These are phyloP conservation scores for Apostasia shenzhenica DNA, from an alignment of 106 monocot species.

Conservation along the genomic window DNA sequence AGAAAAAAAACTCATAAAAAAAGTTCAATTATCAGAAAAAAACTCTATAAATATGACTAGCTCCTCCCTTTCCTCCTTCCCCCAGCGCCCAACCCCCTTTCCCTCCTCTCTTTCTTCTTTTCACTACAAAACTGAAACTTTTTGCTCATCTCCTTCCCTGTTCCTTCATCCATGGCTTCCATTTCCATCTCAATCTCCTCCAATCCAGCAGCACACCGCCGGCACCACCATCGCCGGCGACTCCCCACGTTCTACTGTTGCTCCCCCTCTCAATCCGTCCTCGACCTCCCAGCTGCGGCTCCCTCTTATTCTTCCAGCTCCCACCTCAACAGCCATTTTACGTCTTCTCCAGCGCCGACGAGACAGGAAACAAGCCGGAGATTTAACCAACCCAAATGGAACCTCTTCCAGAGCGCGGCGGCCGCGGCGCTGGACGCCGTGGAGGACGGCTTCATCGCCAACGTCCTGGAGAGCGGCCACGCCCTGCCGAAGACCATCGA, in stretches of 20 bases:
- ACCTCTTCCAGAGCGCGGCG: neutral
- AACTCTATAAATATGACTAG: too few species aligned
- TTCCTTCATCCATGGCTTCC: neutral
- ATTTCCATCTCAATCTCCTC: neutral
- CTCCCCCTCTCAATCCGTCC: neutral
- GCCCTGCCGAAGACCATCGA: constrained; percentile 6
- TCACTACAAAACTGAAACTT: too few species aligned
- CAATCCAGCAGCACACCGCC: neutral
- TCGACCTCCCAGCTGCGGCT: neutral
- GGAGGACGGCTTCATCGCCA: neutral
- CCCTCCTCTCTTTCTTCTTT: too few species aligned
- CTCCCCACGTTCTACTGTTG: neutral
- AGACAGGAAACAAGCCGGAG: too few species aligned
- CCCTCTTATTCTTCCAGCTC: too few species aligned
- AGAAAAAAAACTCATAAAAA: too few species aligned
- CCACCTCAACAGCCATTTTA: too few species aligned
- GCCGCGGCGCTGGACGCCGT: constrained; percentile 1
- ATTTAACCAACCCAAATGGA: neutral
- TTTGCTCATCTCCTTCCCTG: too few species aligned
- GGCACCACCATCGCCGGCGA: neutral
- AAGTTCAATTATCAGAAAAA: too few species aligned
- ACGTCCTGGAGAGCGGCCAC: neutral
- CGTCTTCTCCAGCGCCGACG: too few species aligned
- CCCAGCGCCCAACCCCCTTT: too few species aligned
- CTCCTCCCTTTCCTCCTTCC: too few species aligned